phyloP scores from a whole-genome alignment of 306 rosid species.

The Parietaria judaica region DNA sequence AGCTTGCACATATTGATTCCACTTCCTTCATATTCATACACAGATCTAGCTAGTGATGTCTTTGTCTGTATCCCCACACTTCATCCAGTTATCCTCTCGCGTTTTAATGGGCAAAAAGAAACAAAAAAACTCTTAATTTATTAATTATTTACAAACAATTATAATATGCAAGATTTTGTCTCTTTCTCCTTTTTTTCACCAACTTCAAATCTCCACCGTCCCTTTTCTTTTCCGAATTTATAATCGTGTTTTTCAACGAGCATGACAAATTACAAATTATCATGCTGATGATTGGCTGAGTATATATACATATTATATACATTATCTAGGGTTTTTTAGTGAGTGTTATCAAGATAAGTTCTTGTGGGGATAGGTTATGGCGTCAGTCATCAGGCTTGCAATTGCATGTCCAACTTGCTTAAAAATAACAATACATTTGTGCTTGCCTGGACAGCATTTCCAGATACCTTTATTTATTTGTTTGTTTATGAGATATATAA shows the following conservation, averaged over 20 bases:
- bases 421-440: background rate
- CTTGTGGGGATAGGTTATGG: conserved; percentile 22
- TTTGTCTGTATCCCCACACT: background rate
- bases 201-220: conserved; percentile 12
- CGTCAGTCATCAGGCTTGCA: conserved; percentile 5
- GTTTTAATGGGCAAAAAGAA: background rate
- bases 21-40: background rate
- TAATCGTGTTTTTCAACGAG: background rate
- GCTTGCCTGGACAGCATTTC: conserved; percentile 23
- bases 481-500: too few relatives aligned
- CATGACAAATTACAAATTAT: conserved; percentile 7
- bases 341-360: conserved; percentile 11
- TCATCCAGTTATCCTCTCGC: background rate
- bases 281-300: conserved; percentile 15
- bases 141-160: background rate
- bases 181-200: background rate
- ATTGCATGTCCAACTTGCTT: conserved; percentile 5
- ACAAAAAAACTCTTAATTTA: too few relatives aligned
- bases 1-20: conserved; percentile 7
- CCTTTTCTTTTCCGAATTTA: background rate
- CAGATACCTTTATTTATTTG: background rate
- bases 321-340: conserved; percentile 1
- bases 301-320: background rate
- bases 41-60: conserved; percentile 1
- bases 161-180: background rate